Evolutionary conservation across 352 stramenopile species (phyloP), one percentile per base, ranked within the genome.

Genomic region (Pythium rhizo-oryzae): DNA sequence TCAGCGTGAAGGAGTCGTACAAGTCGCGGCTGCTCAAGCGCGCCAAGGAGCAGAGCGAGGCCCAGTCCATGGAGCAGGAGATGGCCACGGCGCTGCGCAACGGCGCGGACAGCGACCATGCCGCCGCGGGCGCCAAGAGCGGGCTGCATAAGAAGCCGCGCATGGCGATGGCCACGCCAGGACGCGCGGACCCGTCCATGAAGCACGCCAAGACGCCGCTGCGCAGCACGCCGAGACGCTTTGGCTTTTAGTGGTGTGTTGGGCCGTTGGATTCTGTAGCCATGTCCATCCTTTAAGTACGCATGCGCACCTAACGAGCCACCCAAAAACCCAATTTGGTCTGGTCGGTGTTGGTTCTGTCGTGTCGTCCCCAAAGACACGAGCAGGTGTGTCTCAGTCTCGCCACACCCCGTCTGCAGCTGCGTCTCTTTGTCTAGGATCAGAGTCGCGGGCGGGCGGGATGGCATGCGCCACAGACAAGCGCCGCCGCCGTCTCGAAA

Each of bases 1-100:
- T 99, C 77, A 98, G 87, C 51, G 85, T 99, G 33, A 99, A 99
- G 71, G 96, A 99, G 69, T 98, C 88, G 33, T 98, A 97, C 76
- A 93, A 98, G 75, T 97, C 89, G 39, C 87, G 90, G 5, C 74
- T 99, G 46, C 76, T 92, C 19, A 96, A 98, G 72, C 83, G 92
- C 37, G 92, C 78, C 78, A 98, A 97, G 74, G 87, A 90, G 35
- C 83, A 80, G 65, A 85, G 82, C n/a, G 86, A 87, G 69, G 74
- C 56, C 8, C 52, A 81, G 16, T 75, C 78, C 54, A 97, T 97
- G 89, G 89, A 97, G 74, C 44, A 84, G 4, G 90, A 97, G 71
- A 97, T 96, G 86, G 59, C 75, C 54, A 75, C 70, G 5, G 77
- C 66, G 46, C 96, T 96, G 84, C 59, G 76, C 41, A 70, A 67